Conservation (phyloP, 257 asterid species). For the Lithospermum erythrorhizon region DNA sequence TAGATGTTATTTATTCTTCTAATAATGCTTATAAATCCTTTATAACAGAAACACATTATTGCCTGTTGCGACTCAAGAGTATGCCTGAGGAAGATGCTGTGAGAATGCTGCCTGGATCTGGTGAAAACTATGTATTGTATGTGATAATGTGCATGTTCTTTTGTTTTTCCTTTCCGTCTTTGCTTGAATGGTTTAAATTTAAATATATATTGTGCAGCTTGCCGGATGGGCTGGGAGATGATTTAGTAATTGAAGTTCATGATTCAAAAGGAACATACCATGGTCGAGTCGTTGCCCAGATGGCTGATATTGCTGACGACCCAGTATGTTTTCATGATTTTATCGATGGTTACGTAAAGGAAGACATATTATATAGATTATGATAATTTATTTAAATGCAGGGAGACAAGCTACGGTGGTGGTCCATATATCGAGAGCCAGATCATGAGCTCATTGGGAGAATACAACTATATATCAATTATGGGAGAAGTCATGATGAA, state of each 20-base stretch:
- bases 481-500: conserved; percentile 65
- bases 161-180: conserved; percentile 3
- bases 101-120: conserved; percentile 93
- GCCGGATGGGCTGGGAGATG: conserved; percentile 91
- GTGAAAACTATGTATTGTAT: conserved; percentile 84
- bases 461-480: conserved; percentile 55
- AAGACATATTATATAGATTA: conserved; percentile 5
- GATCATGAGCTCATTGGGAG: conserved; percentile 92
- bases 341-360: conserved; percentile 4
- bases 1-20: not conserved
- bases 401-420: conserved; percentile 84
- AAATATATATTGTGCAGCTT: conserved; percentile 34
- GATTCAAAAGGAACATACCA: conserved; percentile 74
- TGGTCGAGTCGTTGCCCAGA: conserved; percentile 76
- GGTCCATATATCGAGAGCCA: conserved; percentile 70
- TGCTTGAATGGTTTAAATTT: conserved; percentile 10
- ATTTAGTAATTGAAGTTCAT: conserved; percentile 60
- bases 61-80: conserved; percentile 75
- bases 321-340: conserved; percentile 37
- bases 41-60: conserved; percentile 61
- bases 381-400: conserved; percentile 23
- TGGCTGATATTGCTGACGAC: conserved; percentile 87
- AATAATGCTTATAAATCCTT: not conserved
- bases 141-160: conserved; percentile 20
- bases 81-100: conserved; percentile 68